These are phyloP conservation scores for Penicillium steckii DNA, from an alignment of 495 filamentous ascomycete species.

Conservation along the genomic window DNA sequence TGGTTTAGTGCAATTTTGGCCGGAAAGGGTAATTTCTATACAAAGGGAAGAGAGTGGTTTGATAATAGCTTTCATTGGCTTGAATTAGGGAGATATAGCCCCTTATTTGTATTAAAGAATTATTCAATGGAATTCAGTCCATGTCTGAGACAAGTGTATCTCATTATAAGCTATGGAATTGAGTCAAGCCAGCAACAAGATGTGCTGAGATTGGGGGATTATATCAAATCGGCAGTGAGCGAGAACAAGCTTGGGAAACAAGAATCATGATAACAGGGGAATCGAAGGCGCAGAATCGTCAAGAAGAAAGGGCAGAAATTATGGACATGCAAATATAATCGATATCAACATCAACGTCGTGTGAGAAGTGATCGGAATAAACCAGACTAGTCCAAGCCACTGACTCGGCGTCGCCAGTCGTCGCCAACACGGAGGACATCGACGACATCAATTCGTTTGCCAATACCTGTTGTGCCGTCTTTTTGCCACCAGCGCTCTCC, in stretches of 20 bases:
- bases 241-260: constrained; percentile 22
- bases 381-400: constrained; percentile 60
- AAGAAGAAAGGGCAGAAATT: constrained; percentile 22
- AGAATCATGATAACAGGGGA: constrained; percentile 24
- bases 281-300: constrained; percentile 32
- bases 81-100: too few species aligned
- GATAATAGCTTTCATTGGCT: too few species aligned
- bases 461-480: constrained; percentile 76
- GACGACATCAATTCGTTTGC: constrained; percentile 82
- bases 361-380: background rate
- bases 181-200: background rate
- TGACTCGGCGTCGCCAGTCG: constrained; percentile 77
- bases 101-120: too few species aligned
- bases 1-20: constrained; percentile 14
- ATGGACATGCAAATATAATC: constrained; percentile 29
- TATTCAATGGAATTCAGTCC: too few species aligned
- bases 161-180: background rate
- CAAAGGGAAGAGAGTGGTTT: background rate
- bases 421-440: constrained; percentile 75
- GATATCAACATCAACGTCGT: constrained; percentile 32
- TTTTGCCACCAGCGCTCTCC: constrained; percentile 78
- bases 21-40: background rate
- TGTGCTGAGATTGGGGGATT: constrained; percentile 1
- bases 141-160: background rate
- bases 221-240: constrained; percentile 9